Conservation (phyloP, 352 stramenopile species). For the Globisporangium carolinianum region DNA sequence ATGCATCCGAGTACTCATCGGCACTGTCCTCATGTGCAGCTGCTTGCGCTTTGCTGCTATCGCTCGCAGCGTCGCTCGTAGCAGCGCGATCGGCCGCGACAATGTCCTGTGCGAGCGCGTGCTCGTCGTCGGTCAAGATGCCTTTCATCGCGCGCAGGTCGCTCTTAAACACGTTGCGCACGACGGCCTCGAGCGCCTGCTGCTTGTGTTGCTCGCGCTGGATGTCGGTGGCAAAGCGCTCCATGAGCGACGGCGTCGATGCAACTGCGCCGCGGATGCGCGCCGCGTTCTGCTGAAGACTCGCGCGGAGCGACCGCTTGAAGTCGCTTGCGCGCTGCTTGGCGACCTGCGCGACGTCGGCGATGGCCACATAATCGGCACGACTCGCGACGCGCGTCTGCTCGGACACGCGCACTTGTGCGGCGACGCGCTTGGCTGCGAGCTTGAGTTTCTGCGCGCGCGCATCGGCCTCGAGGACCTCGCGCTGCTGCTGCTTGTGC, state of each 20-base stretch:
- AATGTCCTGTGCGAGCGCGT: conserved; percentile 49
- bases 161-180: conserved; percentile 69
- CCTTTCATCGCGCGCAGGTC: conserved; percentile 51
- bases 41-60: not conserved
- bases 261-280: conserved; percentile 40
- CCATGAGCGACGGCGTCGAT: conserved; percentile 57
- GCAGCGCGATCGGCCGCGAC: conserved; percentile 23
- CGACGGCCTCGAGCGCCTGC: conserved; percentile 54
- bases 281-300: conserved; percentile 59
- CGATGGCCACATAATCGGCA: conserved; percentile 43
- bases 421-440: conserved; percentile 40
- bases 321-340: conserved; percentile 58
- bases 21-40: not conserved
- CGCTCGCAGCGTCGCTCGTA: not conserved
- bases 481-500: conserved; percentile 31
- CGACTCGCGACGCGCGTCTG: conserved; percentile 22
- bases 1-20: not conserved
- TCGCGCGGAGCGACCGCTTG: conserved; percentile 48
- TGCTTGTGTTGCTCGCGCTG: conserved; percentile 70
- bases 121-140: conserved; percentile 60
- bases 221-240: conserved; percentile 59
- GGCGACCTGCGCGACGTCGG: conserved; percentile 23
- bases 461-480: conserved; percentile 17
- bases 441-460: conserved; percentile 33
- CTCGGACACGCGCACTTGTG: conserved; percentile 49